These are phyloP conservation scores for Daedalea quercina DNA, from an alignment of 768 basidiomycete genomes.

Conservation along the genomic window DNA sequence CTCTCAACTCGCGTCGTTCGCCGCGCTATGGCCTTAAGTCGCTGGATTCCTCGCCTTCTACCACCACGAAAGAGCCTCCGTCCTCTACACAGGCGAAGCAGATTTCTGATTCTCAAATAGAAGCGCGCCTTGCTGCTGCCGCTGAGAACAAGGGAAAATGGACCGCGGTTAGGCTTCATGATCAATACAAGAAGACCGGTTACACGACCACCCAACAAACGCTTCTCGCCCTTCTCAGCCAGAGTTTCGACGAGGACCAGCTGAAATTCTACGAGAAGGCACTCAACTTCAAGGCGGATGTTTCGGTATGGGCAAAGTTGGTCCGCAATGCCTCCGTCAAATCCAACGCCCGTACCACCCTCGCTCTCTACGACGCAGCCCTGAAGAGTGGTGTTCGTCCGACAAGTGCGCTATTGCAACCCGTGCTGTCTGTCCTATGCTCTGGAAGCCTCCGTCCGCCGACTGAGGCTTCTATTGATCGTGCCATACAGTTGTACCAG, in stretches of 20 bases:
- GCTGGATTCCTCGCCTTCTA: not conserved
- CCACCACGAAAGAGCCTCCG: not conserved
- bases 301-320: constrained; percentile 47
- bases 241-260: constrained; percentile 34
- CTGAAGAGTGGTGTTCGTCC: constrained; percentile 37
- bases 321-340: constrained; percentile 33
- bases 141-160: not conserved
- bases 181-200: constrained; percentile 13
- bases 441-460: constrained; percentile 27
- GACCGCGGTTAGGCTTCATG: not conserved
- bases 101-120: not conserved
- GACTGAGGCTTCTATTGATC: constrained; percentile 39
- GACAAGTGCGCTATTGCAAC: constrained; percentile 45
- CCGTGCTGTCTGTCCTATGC: constrained; percentile 47
- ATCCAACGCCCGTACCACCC: constrained; percentile 25
- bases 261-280: constrained; percentile 35
- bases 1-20: not conserved
- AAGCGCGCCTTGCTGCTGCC: not conserved
- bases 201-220: constrained; percentile 27
- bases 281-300: constrained; percentile 33
- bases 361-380: constrained; percentile 44
- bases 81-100: not conserved
- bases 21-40: not conserved
- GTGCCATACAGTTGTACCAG: constrained; percentile 46
- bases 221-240: constrained; percentile 36